Evolutionary conservation across 2,329 filamentous ascomycete genomes (phyloP), one percentile per base, ranked within the genome.

Genomic region (Calonectria montana): DNA sequence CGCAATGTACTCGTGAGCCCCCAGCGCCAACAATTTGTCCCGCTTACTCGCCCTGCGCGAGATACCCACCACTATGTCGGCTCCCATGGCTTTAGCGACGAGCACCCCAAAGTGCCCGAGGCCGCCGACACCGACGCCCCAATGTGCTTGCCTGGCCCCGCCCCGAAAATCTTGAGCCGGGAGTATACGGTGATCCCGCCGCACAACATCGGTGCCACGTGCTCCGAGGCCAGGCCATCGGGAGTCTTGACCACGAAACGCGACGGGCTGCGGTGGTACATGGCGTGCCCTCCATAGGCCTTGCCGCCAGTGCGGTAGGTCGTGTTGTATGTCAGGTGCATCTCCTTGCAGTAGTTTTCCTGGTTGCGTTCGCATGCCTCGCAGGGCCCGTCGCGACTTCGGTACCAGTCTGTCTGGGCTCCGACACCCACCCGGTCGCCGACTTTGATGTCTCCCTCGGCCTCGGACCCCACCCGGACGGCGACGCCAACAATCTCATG

Each of bases 191-290:
- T 97, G 45, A 96, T 87, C 69, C 94, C 94, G 13, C 94, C 94
- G 82, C 94, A 97, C 72, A 97, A 88, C 92, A 95, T 94, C 1
- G 93, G 93, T 1, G 94, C 94, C 0, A 92, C 93, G 48, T 91
- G 82, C 55, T 85, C 85, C 43, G 87, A 88, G 1, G 86, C 79
- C 29, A 97, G 88, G 48, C 87, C 90, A 13, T 94, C 93, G 7
- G 94, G 94, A 75, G 97, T 96, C 79, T 91, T 92, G 79, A 90
- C 88, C 43, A 89, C 88, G n/a, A 81, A 80, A 41, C 73, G 73
- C 0, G 77, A 76, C 0, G 75, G 74, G n/a, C 69, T 73, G 5
- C 78, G 77, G 25, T 79, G 73, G 35, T 77, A 79, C 0, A 70
- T 15, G 2, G 89, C 88, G 78, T 91, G 92, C 12, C 90, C 91